Evolutionary conservation across 768 basidiomycete species (phyloP), one percentile per base, ranked within the genome.

Genomic region (Pluteus cervinus): DNA sequence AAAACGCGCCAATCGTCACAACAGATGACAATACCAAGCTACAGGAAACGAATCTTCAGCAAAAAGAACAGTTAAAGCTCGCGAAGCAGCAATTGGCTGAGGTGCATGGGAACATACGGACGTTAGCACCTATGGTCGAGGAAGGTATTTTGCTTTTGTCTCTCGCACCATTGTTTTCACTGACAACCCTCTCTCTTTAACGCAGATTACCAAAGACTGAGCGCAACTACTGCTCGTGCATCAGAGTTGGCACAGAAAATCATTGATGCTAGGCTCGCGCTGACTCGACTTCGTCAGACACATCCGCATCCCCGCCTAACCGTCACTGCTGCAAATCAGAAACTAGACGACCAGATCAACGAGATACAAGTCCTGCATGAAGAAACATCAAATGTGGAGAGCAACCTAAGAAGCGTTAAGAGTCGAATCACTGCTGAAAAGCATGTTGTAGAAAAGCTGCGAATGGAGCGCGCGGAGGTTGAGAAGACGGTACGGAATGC

Each of bases 251-350:
- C 83, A 1, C 76, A 85, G 40, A 73, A 86, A 54, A 89, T 93
- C 48, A 73, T 88, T 42, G 88, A 92, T 52, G 78, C 88, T 24
- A 81, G 86, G 24, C 73, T 91, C 4, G 75, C 82, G 1, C 68
- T 93, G 24, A 81, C 82, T 5, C 76, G 90, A 2, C 76, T 93
- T 12, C 78, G 86, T 14, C 83, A 90, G 46, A 75, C 81, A 2
- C 79, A 93, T 48, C 85, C 87, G 0, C 74, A 79, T 14, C 82
- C 90, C 30, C 76, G 90, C 7, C 61, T 92, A 23, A 94, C 91
- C 0, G 73, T 88, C 23, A 58, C 77, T 3, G 66, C 80, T 31
- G 91, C 91, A 0, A 79, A 79, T 33, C 69, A 81, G 44, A 76
- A 80, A 37, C 75, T 90, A 2, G 77, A 79, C 7, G 73, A 73